Conservation (phyloP, 208 protist species). For the Leishmania aethiopica region DNA sequence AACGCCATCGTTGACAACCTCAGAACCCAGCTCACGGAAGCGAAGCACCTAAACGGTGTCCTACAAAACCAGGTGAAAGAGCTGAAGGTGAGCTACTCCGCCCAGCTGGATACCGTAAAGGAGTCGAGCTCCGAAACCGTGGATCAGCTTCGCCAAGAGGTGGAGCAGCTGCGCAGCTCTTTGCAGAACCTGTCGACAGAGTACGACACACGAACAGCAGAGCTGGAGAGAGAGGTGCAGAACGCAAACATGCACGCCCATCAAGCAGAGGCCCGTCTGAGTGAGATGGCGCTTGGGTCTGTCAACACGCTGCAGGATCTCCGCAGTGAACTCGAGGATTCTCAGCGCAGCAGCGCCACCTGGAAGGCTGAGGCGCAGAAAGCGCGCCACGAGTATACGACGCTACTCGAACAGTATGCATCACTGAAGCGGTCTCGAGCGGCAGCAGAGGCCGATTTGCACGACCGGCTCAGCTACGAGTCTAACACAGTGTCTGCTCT, state of each 20-base stretch:
- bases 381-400: conserved; percentile 33
- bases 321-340: conserved; percentile 58
- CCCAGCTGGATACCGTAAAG: conserved; percentile 32
- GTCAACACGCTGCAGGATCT: conserved; percentile 56
- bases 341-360: conserved; percentile 37
- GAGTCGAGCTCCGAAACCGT: conserved; percentile 34
- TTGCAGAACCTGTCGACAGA: conserved; percentile 49
- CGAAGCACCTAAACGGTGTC: conserved; percentile 24
- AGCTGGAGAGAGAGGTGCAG: conserved; percentile 58
- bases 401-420: conserved; percentile 42
- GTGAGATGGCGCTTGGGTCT: conserved; percentile 41
- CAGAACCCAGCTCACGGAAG: conserved; percentile 31
- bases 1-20: conserved; percentile 30
- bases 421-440: conserved; percentile 34
- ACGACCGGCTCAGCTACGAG: conserved; percentile 21
- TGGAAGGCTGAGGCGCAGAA: conserved; percentile 40
- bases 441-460: conserved; percentile 26
- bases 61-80: conserved; percentile 39
- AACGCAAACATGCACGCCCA: conserved; percentile 57
- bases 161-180: conserved; percentile 45
- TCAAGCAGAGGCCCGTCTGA: conserved; percentile 59
- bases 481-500: conserved; percentile 13
- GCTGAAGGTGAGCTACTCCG: conserved; percentile 28
- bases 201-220: conserved; percentile 48
- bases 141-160: conserved; percentile 46